These are phyloP conservation scores for Cryptococcus floricola DNA, from an alignment of 1,284 basidiomycete genomes.

Conservation along the genomic window DNA sequence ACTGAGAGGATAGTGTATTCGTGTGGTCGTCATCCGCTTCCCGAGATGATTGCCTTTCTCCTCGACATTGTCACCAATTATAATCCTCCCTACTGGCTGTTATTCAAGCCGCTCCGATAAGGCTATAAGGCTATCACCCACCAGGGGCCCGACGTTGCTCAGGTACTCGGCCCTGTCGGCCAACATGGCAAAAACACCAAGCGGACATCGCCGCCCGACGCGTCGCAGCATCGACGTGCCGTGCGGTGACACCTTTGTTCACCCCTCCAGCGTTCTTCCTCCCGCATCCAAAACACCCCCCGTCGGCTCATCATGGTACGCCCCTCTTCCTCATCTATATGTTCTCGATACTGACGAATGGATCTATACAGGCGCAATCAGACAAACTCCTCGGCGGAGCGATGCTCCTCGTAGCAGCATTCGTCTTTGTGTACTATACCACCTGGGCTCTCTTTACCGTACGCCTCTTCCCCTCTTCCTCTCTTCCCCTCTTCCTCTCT, in stretches of 20 bases:
- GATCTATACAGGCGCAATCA: constrained; percentile 59
- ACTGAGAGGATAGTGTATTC: no score
- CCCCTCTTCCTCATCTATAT: not conserved
- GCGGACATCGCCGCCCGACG: not conserved
- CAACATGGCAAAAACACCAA: not conserved
- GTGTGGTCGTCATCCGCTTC: no score
- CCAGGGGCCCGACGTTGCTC: no score
- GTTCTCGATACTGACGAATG: not conserved
- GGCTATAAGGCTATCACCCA: no score
- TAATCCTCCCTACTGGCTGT: no score
- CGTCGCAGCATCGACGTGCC: not conserved
- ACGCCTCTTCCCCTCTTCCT: constrained; percentile 31
- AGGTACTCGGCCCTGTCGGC: no score
- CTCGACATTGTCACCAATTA: no score
- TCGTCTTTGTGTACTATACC: constrained; percentile 85
- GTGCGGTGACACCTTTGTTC: not conserved
- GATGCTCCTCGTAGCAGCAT: constrained; percentile 71
- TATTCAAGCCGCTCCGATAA: no score
- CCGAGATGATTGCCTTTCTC: no score
- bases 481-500: not conserved
- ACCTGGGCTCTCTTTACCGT: constrained; percentile 84
- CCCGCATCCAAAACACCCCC: not conserved
- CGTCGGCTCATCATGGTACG: not conserved
- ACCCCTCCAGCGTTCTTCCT: not conserved
- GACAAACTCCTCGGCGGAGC: constrained; percentile 74